phyloP scores from a whole-genome alignment of 768 basidiomycete species.

The Trametes punicea region DNA sequence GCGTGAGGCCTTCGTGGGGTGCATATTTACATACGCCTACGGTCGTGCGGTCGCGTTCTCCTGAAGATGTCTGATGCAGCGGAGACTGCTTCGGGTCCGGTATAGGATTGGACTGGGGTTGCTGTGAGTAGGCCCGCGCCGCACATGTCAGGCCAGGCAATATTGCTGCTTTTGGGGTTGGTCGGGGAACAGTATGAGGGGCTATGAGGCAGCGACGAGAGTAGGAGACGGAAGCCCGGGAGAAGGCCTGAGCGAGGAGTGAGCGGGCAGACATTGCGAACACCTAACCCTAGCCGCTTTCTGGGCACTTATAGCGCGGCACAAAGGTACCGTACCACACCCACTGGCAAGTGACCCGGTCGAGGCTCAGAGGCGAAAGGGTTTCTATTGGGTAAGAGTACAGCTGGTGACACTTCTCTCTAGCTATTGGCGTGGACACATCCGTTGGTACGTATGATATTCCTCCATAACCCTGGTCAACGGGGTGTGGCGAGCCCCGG shows the following conservation, averaged over 20 bases:
- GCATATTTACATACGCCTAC: slow-evolving; percentile 17
- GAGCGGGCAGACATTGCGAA: slow-evolving; percentile 14
- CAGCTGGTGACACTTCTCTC: no score
- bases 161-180: no score
- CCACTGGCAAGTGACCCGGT: no score
- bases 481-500: no score
- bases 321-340: no score
- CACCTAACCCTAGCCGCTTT: slow-evolving; percentile 14
- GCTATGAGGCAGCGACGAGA: not conserved
- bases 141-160: not conserved
- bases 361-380: no score
- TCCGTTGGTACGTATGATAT: no score
- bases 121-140: slow-evolving; percentile 16
- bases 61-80: slow-evolving; percentile 16
- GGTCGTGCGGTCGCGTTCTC: slow-evolving; percentile 21
- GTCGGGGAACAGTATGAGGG: not conserved
- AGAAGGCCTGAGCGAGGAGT: slow-evolving; percentile 6
- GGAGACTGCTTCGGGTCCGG: slow-evolving; percentile 15
- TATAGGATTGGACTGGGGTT: not conserved
- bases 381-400: no score
- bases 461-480: no score
- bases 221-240: not conserved
- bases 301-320: not conserved
- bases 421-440: no score
- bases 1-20: no score